A percentile compares a stretch with the other conserved stretches of the same genome.
phyloP scores from a whole-genome alignment of 1,139 yeast species.

The Yarrowia galli region DNA sequence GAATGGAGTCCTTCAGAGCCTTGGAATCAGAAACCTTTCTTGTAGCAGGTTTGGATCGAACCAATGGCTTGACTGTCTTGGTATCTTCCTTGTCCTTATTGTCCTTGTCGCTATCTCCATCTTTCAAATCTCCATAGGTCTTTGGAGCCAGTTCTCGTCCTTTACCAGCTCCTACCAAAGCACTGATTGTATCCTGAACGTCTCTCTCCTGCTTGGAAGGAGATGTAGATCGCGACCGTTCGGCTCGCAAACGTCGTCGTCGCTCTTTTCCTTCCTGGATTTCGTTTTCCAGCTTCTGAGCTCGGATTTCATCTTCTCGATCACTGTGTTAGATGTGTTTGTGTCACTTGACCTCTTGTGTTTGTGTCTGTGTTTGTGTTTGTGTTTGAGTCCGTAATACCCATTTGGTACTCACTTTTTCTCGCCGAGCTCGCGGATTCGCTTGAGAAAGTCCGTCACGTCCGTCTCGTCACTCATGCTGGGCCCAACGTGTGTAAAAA shows the following conservation, averaged over 20 bases:
- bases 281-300: constrained; percentile 50
- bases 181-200: constrained; percentile 24
- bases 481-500: not conserved
- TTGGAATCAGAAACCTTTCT: constrained; percentile 32
- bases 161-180: not conserved
- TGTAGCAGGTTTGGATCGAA: not conserved
- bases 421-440: constrained; percentile 51
- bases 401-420: constrained; percentile 47
- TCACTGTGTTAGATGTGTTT: constrained; percentile 44
- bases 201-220: constrained; percentile 43
- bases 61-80: not conserved
- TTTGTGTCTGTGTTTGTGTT: too few relatives aligned
- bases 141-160: constrained; percentile 19
- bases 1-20: constrained; percentile 24
- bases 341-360: too few relatives aligned
- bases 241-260: constrained; percentile 48
- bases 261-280: constrained; percentile 49
- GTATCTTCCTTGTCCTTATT: not conserved
- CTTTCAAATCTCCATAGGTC: constrained; percentile 13
- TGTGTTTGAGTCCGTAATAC: not conserved
- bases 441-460: constrained; percentile 50
- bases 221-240: constrained; percentile 46
- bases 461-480: constrained; percentile 43
- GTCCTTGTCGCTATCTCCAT: not conserved
- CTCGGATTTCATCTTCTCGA: constrained; percentile 52